Evolutionary conservation across 192 early-diverging fungal species (phyloP).

Genomic region (Backusella sp.): DNA sequence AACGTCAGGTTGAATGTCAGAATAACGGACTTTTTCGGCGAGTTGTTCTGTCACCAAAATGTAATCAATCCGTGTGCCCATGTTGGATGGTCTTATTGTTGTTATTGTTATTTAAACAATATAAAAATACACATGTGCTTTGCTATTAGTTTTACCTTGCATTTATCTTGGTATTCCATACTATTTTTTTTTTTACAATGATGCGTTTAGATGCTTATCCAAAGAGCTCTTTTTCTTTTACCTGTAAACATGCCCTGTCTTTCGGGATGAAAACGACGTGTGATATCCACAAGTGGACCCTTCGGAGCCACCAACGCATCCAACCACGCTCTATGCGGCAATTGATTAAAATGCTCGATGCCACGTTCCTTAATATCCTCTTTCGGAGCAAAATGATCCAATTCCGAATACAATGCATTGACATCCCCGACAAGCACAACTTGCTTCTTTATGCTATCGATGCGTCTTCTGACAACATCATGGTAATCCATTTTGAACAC

Average conservation of each 20-base stretch:
- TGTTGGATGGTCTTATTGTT: background rate
- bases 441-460: constrained; percentile 45
- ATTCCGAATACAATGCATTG: constrained; percentile 59
- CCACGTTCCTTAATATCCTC: constrained; percentile 53
- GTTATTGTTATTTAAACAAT: constrained; percentile 7
- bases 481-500: constrained; percentile 57
- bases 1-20: constrained; percentile 56
- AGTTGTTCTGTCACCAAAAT: constrained; percentile 56
- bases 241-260: constrained; percentile 52
- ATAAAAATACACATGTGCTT: background rate
- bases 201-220: no score
- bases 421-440: constrained; percentile 68
- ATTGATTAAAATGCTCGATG: constrained; percentile 53
- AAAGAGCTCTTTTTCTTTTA: constrained; percentile 13
- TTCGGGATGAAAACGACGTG: constrained; percentile 61
- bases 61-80: constrained; percentile 78
- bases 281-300: constrained; percentile 66
- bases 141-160: constrained; percentile 45
- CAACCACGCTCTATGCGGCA: constrained; percentile 64
- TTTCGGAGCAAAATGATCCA: constrained; percentile 76
- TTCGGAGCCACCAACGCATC: constrained; percentile 53
- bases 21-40: constrained; percentile 55
- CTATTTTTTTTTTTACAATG: constrained; percentile 23
- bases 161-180: constrained; percentile 76
- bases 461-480: constrained; percentile 40